Percentiles rank a stretch among this genome's conserved stretches.
These are phyloP conservation scores for Magnaporthales sp. DNA, from an alignment of 2,329 filamentous ascomycete genomes.

Conservation along the genomic window DNA sequence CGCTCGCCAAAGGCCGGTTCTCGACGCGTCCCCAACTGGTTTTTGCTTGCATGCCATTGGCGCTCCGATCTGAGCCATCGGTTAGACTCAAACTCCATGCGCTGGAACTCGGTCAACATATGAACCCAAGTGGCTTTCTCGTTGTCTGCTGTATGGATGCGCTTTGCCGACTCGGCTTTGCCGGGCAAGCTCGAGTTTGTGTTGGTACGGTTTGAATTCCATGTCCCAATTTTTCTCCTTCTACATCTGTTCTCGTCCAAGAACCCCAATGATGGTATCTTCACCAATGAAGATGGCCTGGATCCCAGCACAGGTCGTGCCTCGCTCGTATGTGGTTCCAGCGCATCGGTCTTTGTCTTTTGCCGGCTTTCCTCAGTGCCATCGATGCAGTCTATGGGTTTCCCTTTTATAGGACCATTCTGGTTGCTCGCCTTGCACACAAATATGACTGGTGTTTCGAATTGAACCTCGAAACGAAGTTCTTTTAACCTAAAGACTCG, in stretches of 20 bases:
- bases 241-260: not conserved
- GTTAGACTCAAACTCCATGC: constrained; percentile 38
- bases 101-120: constrained; percentile 39
- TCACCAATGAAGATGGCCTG: not conserved
- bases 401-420: constrained; percentile 20
- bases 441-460: constrained; percentile 41
- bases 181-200: not conserved
- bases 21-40: constrained; percentile 7
- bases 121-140: constrained; percentile 46
- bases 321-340: not conserved
- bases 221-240: not conserved
- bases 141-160: constrained; percentile 46
- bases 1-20: constrained; percentile 20
- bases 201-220: not conserved
- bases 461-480: constrained; percentile 40
- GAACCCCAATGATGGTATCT: constrained; percentile 3
- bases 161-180: not conserved
- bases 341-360: not conserved
- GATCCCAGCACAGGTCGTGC: not conserved
- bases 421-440: constrained; percentile 33
- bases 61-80: constrained; percentile 32
- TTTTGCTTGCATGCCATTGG: constrained; percentile 9
- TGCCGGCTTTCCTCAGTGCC: constrained; percentile 25
- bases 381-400: constrained; percentile 26
- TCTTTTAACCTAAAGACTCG: constrained; percentile 32